Evolutionary conservation across 2,329 filamentous ascomycete species (phyloP), one percentile per base, ranked within the genome.

Genomic region (Cytospora mali): DNA sequence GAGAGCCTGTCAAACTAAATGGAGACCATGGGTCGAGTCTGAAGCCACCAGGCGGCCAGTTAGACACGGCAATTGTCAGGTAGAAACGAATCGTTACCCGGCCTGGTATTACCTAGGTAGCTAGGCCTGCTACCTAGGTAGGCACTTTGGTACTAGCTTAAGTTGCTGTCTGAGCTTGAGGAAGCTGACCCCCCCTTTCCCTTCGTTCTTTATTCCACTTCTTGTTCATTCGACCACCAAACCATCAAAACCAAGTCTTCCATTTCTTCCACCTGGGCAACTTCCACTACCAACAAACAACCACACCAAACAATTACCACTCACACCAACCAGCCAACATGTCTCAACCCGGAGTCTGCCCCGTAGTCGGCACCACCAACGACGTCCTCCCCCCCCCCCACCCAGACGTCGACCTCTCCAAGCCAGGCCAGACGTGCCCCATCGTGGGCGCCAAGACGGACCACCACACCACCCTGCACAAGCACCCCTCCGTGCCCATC

Each of bases 291-390:
- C n/a, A 55, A 14, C 27, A 31, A 39, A 50, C 23, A 29, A 31
- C 10, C 29, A 42, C 13, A 16, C n/a, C 35, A 39, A 9, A n/a
- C 27, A 33, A 39, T 54, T 42, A n/a, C 4, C 21, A 39, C 10
- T 16, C 69, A 65, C 69, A 62, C 13, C 18, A 39, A 1, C 13
- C 55, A n/a, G 16, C 33, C 55, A 61, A n/a, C 33, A 65, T 65
- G 63, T 63, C 63, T 62, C 68, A 70, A 23, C n/a, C 42, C 21
- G 42, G 42, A 68, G 74, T 75, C 65, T 78, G 76, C 67, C 76
- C 76, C 66, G 74, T 78, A 58, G 75, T 78, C 63, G 76, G 76
- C 65, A 78, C 76, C 1, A 78, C 74, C 62, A 79, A 77, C 72
- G 69, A 69, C 58, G 76, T 75, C 7, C 71, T 78, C 1, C 76